Evolutionary conservation across 169 alveolate species (phyloP).

Genomic region (Plasmodium falciparum): DNA sequence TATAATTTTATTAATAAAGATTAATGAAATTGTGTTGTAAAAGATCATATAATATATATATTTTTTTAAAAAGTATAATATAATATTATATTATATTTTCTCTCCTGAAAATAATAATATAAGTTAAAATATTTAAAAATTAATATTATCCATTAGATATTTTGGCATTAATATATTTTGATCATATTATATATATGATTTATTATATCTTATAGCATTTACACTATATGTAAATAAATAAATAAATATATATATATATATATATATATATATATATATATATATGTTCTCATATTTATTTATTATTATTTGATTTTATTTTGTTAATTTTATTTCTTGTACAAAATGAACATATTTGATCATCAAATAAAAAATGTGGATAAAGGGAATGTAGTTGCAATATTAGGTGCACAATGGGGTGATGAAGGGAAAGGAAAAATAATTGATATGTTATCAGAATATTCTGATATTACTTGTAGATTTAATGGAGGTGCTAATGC

Average conservation of each 20-base stretch:
- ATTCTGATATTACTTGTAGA: slow-evolving; percentile 91
- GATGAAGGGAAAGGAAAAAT: slow-evolving; percentile 98
- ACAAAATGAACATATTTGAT: slow-evolving; percentile 67
- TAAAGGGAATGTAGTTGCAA: slow-evolving; percentile 79
- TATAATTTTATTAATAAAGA: too few species aligned
- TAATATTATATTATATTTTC: too few species aligned
- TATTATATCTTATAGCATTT: neutral
- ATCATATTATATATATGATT: too few species aligned
- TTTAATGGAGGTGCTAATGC: slow-evolving; percentile 97
- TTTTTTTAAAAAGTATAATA: too few species aligned
- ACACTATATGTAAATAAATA: neutral
- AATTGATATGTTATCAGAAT: slow-evolving; percentile 92
- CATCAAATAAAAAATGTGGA: slow-evolving; percentile 51
- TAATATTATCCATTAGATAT: too few species aligned
- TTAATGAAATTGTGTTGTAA: too few species aligned
- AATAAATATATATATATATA: slow-evolving; percentile 5
- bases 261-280: slow-evolving; percentile 9
- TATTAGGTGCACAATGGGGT: slow-evolving; percentile 97
- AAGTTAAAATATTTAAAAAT: too few species aligned
- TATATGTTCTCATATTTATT: neutral
- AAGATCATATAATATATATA: too few species aligned
- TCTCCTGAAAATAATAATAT: too few species aligned
- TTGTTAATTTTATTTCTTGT: neutral
- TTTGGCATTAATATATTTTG: too few species aligned
- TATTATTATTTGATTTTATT: slow-evolving; percentile 2